Base-by-base conservation (phyloP, 129 eudicot species). In the Arctium minus region DNA sequence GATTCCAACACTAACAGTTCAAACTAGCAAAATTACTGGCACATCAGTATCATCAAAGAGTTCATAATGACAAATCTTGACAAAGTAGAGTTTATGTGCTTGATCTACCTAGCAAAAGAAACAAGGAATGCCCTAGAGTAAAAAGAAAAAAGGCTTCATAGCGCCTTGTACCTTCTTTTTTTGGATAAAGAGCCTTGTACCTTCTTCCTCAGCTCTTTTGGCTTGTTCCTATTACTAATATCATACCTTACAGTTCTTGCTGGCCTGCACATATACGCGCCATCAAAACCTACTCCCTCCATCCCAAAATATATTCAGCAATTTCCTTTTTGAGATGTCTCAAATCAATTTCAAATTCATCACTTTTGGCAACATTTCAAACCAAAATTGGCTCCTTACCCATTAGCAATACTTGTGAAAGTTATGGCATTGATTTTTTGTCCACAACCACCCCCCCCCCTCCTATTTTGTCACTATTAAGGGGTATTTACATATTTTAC, bases 1-100 rank as follows among this genome's bases (percentile, higher is more conserved):
- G n/a, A 75, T 65, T 74, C 73, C 81, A 81, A 6, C 4, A 77
- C 35, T 72, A 60, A 30, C 33, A 13, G 17, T 81, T 38, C 50
- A 70, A 29, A 38, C 32, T 42, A 10, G 72, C 3, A 80, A 72
- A 71, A 22, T 12, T 80, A 70, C 36, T 8, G 32, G 74, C 65
- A 30, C 42, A 29, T 40, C 74, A 40, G 36, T 37, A 72, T 46
- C 76, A 33, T 44, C 3, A 36, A 72, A 3, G 62, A 73, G 65
- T 10, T 81, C 44, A 17, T 15, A 62, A 56, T 30, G 62, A 81
- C 31, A 70, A 50, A 31, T 30, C 40, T 27, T 74, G 78, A 40
- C 65, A 53, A 42, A n/a, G 65, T 53, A 53, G 65, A 53, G 65
- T 4, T 53, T 53, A 18, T 9, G 30, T 32, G 38, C 38, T 69